A percentile compares a stretch with the other conserved stretches of the same genome.
phyloP scores from a whole-genome alignment of 2,329 filamentous ascomycete genomes.

The Leptographium galeiforme region DNA sequence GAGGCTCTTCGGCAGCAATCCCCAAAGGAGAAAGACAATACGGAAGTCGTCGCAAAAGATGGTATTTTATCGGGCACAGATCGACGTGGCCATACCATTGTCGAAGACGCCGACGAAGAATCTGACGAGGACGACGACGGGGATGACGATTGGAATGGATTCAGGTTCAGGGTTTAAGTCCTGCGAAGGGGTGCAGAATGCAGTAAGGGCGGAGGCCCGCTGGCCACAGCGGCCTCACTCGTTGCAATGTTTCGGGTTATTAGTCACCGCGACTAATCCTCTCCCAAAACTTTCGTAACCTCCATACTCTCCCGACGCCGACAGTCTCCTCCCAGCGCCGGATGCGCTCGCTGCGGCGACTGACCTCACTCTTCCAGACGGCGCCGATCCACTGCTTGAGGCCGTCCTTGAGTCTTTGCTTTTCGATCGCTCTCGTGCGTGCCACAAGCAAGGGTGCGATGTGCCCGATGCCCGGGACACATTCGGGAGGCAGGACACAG shows the following conservation, averaged over 20 bases:
- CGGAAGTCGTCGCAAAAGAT: constrained; percentile 5
- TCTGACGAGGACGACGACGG: constrained; percentile 31
- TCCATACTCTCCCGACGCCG: constrained; percentile 45
- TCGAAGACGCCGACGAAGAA: constrained; percentile 26
- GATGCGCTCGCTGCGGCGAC: constrained; percentile 33
- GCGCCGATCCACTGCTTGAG: constrained; percentile 50
- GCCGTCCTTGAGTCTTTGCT: constrained; percentile 53
- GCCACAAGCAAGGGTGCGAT: constrained; percentile 51
- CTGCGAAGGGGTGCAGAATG: no score
- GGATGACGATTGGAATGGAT: constrained; percentile 46
- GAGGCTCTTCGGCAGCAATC: constrained; percentile 38
- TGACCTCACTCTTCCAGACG: constrained; percentile 41
- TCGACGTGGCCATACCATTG: constrained; percentile 3
- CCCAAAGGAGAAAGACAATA: constrained; percentile 17
- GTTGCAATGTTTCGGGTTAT: constrained; percentile 3
- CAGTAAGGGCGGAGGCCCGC: no score
- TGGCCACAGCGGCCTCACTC: no score
- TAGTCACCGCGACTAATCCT: constrained; percentile 32
- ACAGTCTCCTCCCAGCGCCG: constrained; percentile 33
- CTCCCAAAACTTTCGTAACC: constrained; percentile 54
- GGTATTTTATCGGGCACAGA: no score
- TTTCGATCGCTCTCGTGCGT: constrained; percentile 47
- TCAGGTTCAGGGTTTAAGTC: constrained; percentile 27
- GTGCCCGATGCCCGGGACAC: constrained; percentile 29
- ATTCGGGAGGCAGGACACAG: constrained; percentile 52